phyloP scores from a whole-genome alignment of 1,139 yeast genomes.

The Hemisphaericaspora subhashii region DNA sequence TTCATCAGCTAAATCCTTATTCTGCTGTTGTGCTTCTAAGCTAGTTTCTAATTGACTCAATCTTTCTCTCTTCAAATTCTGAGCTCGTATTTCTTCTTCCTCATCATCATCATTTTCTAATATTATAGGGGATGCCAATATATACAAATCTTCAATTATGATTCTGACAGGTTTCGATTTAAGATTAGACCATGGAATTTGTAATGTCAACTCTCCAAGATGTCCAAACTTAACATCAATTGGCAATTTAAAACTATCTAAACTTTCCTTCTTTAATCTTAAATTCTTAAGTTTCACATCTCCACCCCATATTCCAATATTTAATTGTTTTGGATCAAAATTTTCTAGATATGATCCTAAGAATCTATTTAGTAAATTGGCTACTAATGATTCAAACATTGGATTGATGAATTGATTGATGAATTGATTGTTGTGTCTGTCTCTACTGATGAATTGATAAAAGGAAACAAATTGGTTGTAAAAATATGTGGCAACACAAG shows the following conservation, averaged over 20 bases:
- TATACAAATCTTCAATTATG: conserved; percentile 81
- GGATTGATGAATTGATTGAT: background rate
- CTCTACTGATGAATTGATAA: no score
- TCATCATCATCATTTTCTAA: conserved; percentile 56
- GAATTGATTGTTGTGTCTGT: conserved; percentile 1
- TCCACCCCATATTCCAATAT: conserved; percentile 97
- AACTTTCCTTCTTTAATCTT: conserved; percentile 75
- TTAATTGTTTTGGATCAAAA: conserved; percentile 90
- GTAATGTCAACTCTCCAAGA: conserved; percentile 83
- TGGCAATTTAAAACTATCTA: conserved; percentile 84
- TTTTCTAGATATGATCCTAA: conserved; percentile 82
- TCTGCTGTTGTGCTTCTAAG: conserved; percentile 44
- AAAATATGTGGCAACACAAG: background rate
- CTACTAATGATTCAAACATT: conserved; percentile 61
- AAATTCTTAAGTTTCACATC: conserved; percentile 85
- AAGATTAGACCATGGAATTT: conserved; percentile 95
- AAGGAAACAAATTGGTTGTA: background rate
- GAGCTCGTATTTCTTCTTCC: conserved; percentile 66
- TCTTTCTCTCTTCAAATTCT: conserved; percentile 63
- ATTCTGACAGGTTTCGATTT: conserved; percentile 92
- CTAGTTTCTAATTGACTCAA: conserved; percentile 69
- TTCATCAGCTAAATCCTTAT: conserved; percentile 43
- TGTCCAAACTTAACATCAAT: conserved; percentile 90
- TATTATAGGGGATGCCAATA: conserved; percentile 74
- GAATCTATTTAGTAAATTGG: conserved; percentile 52